Evolutionary conservation across 2,329 filamentous ascomycete genomes (phyloP).

Genomic region (Emmonsiellopsis sp.): DNA sequence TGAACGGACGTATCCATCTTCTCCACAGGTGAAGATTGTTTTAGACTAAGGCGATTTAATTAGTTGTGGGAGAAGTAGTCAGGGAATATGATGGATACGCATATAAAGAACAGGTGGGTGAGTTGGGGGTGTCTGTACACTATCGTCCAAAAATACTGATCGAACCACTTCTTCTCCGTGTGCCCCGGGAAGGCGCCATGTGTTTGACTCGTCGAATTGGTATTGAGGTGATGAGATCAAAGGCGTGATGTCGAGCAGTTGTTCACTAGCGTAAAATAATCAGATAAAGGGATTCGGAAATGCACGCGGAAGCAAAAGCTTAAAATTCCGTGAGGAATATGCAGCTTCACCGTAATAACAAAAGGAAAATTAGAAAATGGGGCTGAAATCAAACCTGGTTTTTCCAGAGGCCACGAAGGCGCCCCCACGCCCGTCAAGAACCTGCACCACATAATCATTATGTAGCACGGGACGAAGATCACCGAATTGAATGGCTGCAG

Average conservation of each 20-base stretch:
- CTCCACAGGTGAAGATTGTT: constrained; percentile 37
- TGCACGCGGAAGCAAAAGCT: not conserved
- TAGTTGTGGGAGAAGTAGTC: not conserved
- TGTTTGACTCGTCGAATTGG: constrained; percentile 30
- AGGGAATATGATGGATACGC: not conserved
- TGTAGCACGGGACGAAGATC: constrained; percentile 47
- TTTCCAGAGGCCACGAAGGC: constrained; percentile 41
- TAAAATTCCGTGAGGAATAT: not conserved
- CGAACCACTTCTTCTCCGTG: constrained; percentile 42
- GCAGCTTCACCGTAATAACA: not conserved
- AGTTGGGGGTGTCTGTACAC: constrained; percentile 22
- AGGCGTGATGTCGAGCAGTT: constrained; percentile 36
- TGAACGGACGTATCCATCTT: constrained; percentile 34
- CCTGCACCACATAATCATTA: constrained; percentile 52
- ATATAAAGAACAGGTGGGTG: not conserved
- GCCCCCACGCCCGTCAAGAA: constrained; percentile 37
- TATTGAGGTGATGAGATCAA: constrained; percentile 27
- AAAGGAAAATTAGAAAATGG: not conserved
- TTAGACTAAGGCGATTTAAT: constrained; percentile 19
- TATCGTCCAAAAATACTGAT: constrained; percentile 36
- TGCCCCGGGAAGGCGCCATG: constrained; percentile 36
- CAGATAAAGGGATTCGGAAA: not conserved
- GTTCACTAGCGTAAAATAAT: constrained; percentile 20
- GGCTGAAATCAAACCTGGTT: constrained; percentile 34
- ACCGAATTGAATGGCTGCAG: constrained; percentile 42